Base-by-base conservation (phyloP, 208 protist species). In the Naegleria fowleri region DNA sequence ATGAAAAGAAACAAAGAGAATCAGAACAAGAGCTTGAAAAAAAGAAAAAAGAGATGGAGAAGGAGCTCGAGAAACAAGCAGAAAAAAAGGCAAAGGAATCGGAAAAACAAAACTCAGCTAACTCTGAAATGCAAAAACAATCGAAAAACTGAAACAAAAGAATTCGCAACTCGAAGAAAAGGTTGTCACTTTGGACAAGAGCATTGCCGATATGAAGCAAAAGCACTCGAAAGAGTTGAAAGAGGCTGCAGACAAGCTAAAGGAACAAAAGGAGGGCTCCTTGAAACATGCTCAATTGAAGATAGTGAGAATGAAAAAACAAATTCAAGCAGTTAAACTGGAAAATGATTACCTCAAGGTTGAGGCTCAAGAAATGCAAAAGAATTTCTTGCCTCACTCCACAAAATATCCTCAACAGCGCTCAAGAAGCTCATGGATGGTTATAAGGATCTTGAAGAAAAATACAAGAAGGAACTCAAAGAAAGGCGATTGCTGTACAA, bases 391-490 rank as follows among this genome's bases (percentile, higher is more conserved):
- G 9, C 6, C 9, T 6, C 19, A 5, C 25, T 88, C 4, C 33
- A 88, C 6, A 6, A 59, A 25, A 40, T 88, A 59, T 58, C 39
- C 29, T 29, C 33, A 11, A 58, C 19, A n/a, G 85, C 7, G 11
- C 4, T 88, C 16, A 39, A 58, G 9, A 19, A 90, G 48, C 15
- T 91, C 5, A 33, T 15, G 67, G 13, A 55, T 38, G 33, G 19
- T 29, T 15, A 52, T n/a, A 22, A 85, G 22, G 36, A 86, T n/a
- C 11, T 87, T 5, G n/a, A 29, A 15, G 22, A 83, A 2, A n/a
- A 76, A 25, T 91, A 83, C 51, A 91, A 91, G 9, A 83, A 84
- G 36, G 90, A 91, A 87, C 3, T 51, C 19, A 87, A 59, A 16
- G 29, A 51, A 43, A 36, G 90, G 41, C 39, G 83, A 87, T 29